These are phyloP conservation scores for Eimeria maxima DNA, from an alignment of 169 alveolate species.

Conservation along the genomic window DNA sequence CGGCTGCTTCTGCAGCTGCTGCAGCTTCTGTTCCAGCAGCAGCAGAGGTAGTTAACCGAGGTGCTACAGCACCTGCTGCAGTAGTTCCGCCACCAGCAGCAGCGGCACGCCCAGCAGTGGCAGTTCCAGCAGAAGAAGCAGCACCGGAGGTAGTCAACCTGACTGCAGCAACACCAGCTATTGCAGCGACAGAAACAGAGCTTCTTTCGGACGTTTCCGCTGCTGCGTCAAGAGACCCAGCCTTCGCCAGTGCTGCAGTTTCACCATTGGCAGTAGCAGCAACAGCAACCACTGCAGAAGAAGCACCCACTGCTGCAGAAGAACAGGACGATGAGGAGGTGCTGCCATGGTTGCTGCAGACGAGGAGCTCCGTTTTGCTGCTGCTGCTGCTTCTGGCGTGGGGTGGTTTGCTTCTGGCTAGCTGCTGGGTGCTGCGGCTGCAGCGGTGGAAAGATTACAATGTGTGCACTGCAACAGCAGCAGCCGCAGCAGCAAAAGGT, in stretches of 20 bases:
- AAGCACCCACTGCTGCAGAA: not conserved
- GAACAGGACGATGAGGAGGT: constrained; percentile 5
- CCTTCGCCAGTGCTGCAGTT: not conserved
- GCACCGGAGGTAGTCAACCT: not conserved
- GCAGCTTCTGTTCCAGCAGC: not conserved
- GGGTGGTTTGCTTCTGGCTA: constrained; percentile 14
- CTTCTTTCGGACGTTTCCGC: not conserved
- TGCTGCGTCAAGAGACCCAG: not conserved
- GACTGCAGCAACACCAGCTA: not conserved
- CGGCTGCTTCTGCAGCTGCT: too few species aligned
- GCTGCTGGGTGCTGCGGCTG: constrained; percentile 63
- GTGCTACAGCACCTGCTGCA: not conserved
- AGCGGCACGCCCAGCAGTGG: too few species aligned
- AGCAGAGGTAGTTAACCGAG: not conserved
- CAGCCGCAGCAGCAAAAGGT: constrained; percentile 1
- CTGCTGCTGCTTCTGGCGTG: constrained; percentile 46
- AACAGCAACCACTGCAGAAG: not conserved
- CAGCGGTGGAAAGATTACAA: constrained; percentile 10
- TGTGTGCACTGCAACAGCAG: constrained; percentile 34
- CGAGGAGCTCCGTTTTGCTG: constrained; percentile 46
- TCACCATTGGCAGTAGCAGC: not conserved
- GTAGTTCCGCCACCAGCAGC: too few species aligned
- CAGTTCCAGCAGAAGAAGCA: not conserved
- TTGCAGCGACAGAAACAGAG: not conserved
- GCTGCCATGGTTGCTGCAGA: constrained; percentile 37